Evolutionary conservation across 208 protist species (phyloP).

Genomic region (Leishmania mexicana): DNA sequence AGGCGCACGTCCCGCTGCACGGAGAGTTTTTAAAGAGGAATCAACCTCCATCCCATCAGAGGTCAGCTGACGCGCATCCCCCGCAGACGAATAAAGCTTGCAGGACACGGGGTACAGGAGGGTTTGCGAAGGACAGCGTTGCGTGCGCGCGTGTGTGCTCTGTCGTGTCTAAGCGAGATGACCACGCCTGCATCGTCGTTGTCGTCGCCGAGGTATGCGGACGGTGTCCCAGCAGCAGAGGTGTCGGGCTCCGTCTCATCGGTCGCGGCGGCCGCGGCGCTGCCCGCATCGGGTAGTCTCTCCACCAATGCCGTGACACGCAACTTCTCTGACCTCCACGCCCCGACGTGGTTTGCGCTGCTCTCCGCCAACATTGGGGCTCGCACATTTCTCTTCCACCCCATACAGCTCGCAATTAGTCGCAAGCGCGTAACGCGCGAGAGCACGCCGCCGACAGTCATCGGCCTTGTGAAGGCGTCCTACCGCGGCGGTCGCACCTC

Average conservation of each 20-base stretch:
- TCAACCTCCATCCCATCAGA: not conserved
- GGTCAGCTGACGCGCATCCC: not conserved
- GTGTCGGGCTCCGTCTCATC: not conserved
- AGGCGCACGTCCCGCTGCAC: not conserved
- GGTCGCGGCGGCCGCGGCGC: not conserved
- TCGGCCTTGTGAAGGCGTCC: conserved; percentile 42
- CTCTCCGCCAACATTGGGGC: conserved; percentile 61
- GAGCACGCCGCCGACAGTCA: conserved; percentile 48
- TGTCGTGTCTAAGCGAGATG: not conserved
- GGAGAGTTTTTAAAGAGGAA: not conserved
- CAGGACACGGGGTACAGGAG: not conserved
- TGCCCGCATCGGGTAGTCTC: conserved; percentile 10
- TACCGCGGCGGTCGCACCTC: conserved; percentile 55
- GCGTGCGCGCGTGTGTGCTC: not conserved
- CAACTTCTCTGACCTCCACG: conserved; percentile 77
- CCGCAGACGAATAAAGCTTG: not conserved
- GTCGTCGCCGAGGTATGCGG: conserved; percentile 1
- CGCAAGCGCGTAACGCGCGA: conserved; percentile 83
- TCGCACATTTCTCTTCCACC: conserved; percentile 83
- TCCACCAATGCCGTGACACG: conserved; percentile 81
- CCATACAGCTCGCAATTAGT: conserved; percentile 72
- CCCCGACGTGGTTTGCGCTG: conserved; percentile 76
- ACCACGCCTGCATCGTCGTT: conserved; percentile 1
- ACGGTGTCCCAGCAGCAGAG: not conserved
- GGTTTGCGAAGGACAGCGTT: not conserved